Conservation (phyloP, 2,329 filamentous ascomycete genomes). For the Chaetomium sp. region DNA sequence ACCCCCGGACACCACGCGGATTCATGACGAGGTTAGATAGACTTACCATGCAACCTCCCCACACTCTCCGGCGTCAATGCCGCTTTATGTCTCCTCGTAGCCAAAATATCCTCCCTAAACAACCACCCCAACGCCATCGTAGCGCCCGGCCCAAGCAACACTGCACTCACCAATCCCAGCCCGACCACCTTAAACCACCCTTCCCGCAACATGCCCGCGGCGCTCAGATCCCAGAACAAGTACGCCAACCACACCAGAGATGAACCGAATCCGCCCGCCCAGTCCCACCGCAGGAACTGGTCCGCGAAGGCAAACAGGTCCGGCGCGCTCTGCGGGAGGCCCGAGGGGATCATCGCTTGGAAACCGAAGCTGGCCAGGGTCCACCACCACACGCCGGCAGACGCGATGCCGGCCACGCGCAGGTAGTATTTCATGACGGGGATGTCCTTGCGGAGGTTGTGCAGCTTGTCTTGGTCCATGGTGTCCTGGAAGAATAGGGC, state of each 20-base stretch:
- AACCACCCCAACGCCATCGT: conserved; percentile 18
- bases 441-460: conserved; percentile 5
- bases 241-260: conserved; percentile 19
- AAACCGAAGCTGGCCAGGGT: neutral
- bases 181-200: conserved; percentile 12
- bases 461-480: conserved; percentile 7
- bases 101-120: conserved; percentile 19
- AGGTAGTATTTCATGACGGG: conserved; percentile 11
- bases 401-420: neutral
- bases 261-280: conserved; percentile 9
- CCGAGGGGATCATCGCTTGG: conserved; percentile 6
- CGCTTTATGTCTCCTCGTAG: conserved; percentile 15
- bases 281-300: conserved; percentile 15
- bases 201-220: conserved; percentile 17
- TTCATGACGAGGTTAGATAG: neutral
- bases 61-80: conserved; percentile 17
- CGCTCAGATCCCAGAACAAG: conserved; percentile 18
- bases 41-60: conserved; percentile 10
- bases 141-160: conserved; percentile 16
- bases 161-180: conserved; percentile 1
- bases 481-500: conserved; percentile 5
- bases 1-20: neutral
- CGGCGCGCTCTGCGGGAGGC: neutral
- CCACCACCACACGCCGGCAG: conserved; percentile 12
- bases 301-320: conserved; percentile 2